Conservation (phyloP, 1,284 basidiomycete genomes). For the Cutaneotrichosporon curvatum region DNA sequence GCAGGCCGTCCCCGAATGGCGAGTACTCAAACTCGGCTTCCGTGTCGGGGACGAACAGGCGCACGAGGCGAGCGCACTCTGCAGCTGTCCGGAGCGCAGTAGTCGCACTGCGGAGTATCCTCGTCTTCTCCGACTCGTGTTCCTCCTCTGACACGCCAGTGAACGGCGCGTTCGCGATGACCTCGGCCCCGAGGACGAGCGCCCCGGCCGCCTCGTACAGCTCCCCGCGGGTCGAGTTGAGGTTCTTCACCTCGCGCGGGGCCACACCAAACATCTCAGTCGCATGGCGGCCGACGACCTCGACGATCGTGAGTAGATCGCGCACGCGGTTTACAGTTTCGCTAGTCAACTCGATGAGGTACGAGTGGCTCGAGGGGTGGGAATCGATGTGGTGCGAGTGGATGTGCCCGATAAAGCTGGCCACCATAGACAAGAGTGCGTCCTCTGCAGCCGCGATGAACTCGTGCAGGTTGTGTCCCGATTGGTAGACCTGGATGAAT, state of each 20-base stretch:
- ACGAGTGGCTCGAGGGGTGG: slow-evolving; percentile 84
- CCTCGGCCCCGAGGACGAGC: slow-evolving; percentile 77
- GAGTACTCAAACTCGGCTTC: slow-evolving; percentile 20
- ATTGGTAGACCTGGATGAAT: slow-evolving; percentile 8
- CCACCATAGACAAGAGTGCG: slow-evolving; percentile 83
- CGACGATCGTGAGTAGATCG: slow-evolving; percentile 83
- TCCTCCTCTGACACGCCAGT: slow-evolving; percentile 47
- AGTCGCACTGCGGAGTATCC: slow-evolving; percentile 73
- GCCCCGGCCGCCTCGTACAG: slow-evolving; percentile 77
- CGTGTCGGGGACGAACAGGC: slow-evolving; percentile 55
- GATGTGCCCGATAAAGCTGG: slow-evolving; percentile 93
- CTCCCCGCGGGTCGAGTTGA: slow-evolving; percentile 67
- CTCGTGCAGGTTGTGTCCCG: slow-evolving; percentile 35
- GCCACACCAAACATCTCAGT: slow-evolving; percentile 53
- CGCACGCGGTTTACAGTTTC: slow-evolving; percentile 91
- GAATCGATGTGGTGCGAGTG: slow-evolving; percentile 83
- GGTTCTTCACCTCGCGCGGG: slow-evolving; percentile 51
- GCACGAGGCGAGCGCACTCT: slow-evolving; percentile 79
- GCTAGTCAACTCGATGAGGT: slow-evolving; percentile 85
- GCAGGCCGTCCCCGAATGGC: not conserved
- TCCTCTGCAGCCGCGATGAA: slow-evolving; percentile 65
- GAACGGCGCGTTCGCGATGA: slow-evolving; percentile 55
- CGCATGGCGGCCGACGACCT: slow-evolving; percentile 63
- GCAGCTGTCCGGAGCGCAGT: slow-evolving; percentile 75
- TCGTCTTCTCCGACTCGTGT: slow-evolving; percentile 70